These are phyloP conservation scores for Colletotrichum plurivorum DNA, from an alignment of 2,329 filamentous ascomycete species.

Conservation along the genomic window DNA sequence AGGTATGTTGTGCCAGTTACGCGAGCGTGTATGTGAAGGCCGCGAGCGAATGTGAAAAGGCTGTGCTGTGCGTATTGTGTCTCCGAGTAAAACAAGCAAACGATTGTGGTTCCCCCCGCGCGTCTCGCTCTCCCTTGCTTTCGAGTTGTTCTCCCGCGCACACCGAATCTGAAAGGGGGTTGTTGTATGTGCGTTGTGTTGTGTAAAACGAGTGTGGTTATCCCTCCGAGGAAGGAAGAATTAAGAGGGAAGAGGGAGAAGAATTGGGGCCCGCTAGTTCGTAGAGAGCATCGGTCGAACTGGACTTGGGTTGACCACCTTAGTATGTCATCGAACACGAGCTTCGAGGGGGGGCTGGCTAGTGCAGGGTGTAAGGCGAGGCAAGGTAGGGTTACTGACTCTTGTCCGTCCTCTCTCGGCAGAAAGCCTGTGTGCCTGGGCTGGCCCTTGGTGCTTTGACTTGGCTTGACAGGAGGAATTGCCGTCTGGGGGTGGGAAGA, in stretches of 20 bases:
- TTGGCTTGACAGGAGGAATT: not conserved
- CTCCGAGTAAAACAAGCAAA: conserved; percentile 21
- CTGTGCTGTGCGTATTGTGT: conserved; percentile 5
- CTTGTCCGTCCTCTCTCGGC: not conserved
- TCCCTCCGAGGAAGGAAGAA: conserved; percentile 8
- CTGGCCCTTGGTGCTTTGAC: not conserved
- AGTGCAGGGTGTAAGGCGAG: conserved; percentile 6
- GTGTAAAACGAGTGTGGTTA: conserved; percentile 33
- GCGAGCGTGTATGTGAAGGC: conserved; percentile 4
- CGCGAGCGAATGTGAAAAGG: conserved; percentile 10
- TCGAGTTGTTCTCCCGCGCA: conserved; percentile 9
- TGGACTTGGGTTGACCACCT: not conserved
- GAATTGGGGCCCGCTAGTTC: conserved; percentile 24
- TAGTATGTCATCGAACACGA: conserved; percentile 37
- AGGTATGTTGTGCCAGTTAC: not conserved
- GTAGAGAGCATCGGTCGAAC: conserved; percentile 23
- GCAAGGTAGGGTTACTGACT: conserved; percentile 17
- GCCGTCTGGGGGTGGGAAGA: not conserved
- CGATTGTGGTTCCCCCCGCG: conserved; percentile 27
- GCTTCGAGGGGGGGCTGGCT: conserved; percentile 12
- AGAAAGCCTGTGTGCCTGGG: not conserved
- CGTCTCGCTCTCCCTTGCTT: conserved; percentile 27
- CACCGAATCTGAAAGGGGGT: not conserved
- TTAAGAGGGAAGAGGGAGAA: conserved; percentile 21
- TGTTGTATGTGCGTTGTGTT: conserved; percentile 13